Base-by-base conservation (phyloP, 176 grass and related monocot species). In the Dactylis glomerata region DNA sequence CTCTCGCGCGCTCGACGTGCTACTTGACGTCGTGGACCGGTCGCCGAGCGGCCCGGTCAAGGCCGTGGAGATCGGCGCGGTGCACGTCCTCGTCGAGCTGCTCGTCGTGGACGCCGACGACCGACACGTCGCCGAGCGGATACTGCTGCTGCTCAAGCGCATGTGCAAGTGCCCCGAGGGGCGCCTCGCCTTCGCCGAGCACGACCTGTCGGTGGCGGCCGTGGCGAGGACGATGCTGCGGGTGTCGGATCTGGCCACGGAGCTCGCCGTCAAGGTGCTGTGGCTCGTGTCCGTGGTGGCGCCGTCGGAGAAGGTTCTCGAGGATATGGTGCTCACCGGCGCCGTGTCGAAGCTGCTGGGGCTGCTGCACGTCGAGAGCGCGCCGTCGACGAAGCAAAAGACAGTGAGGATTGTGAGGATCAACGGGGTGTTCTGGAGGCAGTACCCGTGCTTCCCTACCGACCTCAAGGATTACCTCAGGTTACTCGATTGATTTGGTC, bases 151-250 rank as follows among this genome's bases (percentile, higher is more conserved):
- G 44, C 90, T 97, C 20, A 97, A 91, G 87, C 50, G 86, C 46
- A 83, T 97, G 79, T 97, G 95, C 75, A 87, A 92, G 82, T 86
- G 88, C 20, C 79, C 92, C 1, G 95, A 97, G 73, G 95, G 95
- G 66, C 63, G 92, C 31, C 23, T 84, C 32, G 95, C 92, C 6
- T 92, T 97, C 75, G 89, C 88, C 11, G 95, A 97, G 27, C 84
- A 97, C 78, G 80, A 73, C 24, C 68, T 97, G 73, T 67, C 92
- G 42, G 89, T 97, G 8, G 81, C 92, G 1, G 87, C 72, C 19
- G 83, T 96, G 38, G 80, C 88, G 13, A 93, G 88, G 85, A 91
- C 91, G 36, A 89, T 96, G 46, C 57, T 97, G 75, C 88, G 92
- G 5, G 88, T 94, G 47, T 94, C 95, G 56, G 90, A 94, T 56